These are phyloP conservation scores for Zangia roseola DNA, from an alignment of 768 basidiomycete species.

Conservation along the genomic window DNA sequence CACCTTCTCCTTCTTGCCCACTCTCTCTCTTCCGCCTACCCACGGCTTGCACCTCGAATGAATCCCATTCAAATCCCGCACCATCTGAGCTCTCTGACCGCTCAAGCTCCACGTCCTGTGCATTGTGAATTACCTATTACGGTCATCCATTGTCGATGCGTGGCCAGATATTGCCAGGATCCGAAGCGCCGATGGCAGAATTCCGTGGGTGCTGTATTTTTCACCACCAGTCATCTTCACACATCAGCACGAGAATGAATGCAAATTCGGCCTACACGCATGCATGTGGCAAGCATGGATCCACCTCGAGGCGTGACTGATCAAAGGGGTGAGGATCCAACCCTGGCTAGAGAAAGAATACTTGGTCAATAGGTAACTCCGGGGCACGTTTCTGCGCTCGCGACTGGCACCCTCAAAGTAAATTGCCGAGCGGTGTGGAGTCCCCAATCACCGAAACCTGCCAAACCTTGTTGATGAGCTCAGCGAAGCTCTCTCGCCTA, in stretches of 20 bases:
- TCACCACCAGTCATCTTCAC: slow-evolving; percentile 17
- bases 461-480: slow-evolving; percentile 29
- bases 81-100: slow-evolving; percentile 15
- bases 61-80: slow-evolving; percentile 16
- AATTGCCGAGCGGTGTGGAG: slow-evolving; percentile 27
- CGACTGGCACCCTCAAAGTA: slow-evolving; percentile 16
- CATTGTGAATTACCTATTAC: slow-evolving; percentile 19
- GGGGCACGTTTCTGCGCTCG: slow-evolving; percentile 16
- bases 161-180: slow-evolving; percentile 13
- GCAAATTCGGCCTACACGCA: slow-evolving; percentile 28
- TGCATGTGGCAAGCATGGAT: slow-evolving; percentile 34
- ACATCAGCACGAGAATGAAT: slow-evolving; percentile 28
- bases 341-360: slow-evolving; percentile 14
- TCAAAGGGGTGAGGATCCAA: slow-evolving; percentile 32
- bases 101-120: slow-evolving; percentile 34
- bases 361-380: slow-evolving; percentile 19
- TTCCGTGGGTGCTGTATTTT: slow-evolving; percentile 24
- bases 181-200: slow-evolving; percentile 23
- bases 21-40: slow-evolving; percentile 7
- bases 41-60: slow-evolving; percentile 14
- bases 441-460: slow-evolving; percentile 22
- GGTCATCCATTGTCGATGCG: slow-evolving; percentile 5
- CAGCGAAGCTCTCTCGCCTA: slow-evolving; percentile 27
- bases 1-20: slow-evolving; percentile 2
- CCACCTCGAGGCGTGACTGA: slow-evolving; percentile 38